Evolutionary conservation across 169 alveolate species (phyloP), one percentile per base, ranked within the genome.

Genomic region (Amoebophrya sp.): DNA sequence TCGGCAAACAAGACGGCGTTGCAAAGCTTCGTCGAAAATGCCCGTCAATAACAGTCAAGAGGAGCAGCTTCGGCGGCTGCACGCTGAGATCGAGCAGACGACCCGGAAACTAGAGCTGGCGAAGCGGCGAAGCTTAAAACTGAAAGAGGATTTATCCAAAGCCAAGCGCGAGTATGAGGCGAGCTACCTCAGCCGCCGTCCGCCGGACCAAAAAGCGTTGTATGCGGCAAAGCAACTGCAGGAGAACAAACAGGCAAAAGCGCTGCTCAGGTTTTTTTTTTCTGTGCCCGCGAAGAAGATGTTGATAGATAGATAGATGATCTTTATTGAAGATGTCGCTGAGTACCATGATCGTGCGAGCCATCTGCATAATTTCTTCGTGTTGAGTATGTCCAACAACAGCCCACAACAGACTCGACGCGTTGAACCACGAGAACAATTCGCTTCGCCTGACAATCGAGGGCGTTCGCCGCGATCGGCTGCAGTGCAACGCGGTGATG

Each of bases 161-260:
- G 83, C 83, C 0, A 66, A 66, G 83, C 83, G 83, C 29, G 83
- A 66, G 83, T n/a, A 66, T n/a, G 83, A 66, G 35, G 83, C 83
- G 29, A 0, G 1, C 7, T 25, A 66, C 83, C 54, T n/a, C n/a
- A n/a, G n/a, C n/a, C n/a, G n/a, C n/a, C n/a, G n/a, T n/a, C n/a
- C n/a, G n/a, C n/a, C n/a, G n/a, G n/a, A n/a, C n/a, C n/a, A n/a
- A n/a, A n/a, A n/a, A n/a, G n/a, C n/a, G n/a, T n/a, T n/a, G n/a
- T n/a, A n/a, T n/a, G n/a, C n/a, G n/a, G n/a, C n/a, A 7, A 66
- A 66, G 32, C 83, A 66, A 66, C 0, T n/a, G 12, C 29, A 66
- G 39, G 83, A 66, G 10, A 66, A 66, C 83, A 66, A 66, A n/a
- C 32, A 0, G 35, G 83, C 83, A 25, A 66, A 66, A 66, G 83